Conservation (phyloP, 192 early-diverging fungal species). For the Gaertneriomyces semiglobifer region DNA sequence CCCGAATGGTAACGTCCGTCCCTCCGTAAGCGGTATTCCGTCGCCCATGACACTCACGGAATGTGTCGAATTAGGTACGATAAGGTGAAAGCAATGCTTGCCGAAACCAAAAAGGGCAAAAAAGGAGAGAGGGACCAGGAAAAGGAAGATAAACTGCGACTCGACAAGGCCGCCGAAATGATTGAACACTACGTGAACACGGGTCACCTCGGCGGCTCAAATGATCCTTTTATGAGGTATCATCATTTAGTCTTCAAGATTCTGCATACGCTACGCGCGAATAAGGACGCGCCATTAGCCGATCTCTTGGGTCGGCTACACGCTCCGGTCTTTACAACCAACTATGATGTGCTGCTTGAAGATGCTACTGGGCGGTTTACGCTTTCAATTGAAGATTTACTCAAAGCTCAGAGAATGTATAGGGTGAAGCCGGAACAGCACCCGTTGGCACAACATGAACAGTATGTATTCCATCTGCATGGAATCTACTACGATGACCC, state of each 20-base stretch:
- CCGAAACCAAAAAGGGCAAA: conserved; percentile 6
- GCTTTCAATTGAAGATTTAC: conserved; percentile 25
- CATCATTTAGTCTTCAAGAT: conserved; percentile 32
- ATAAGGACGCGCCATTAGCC: conserved; percentile 16
- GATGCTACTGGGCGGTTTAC: conserved; percentile 28
- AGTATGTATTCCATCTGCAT: conserved; percentile 28
- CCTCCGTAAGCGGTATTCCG: too few relatives aligned
- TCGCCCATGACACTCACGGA: too few relatives aligned
- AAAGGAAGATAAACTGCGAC: conserved; percentile 18
- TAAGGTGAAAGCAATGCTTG: conserved; percentile 22
- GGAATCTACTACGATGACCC: conserved; percentile 30
- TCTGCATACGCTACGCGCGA: conserved; percentile 20
- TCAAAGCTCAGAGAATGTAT: conserved; percentile 25
- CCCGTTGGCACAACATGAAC: conserved; percentile 20
- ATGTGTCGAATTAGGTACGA: neutral
- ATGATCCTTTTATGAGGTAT: conserved; percentile 28
- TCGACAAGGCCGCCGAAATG: conserved; percentile 30
- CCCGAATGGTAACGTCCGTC: conserved; percentile 1
- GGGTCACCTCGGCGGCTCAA: conserved; percentile 19
- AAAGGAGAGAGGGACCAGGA: conserved; percentile 7
- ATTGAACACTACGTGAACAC: conserved; percentile 30
- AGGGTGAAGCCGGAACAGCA: conserved; percentile 21
- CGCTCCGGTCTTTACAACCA: conserved; percentile 27
- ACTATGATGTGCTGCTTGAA: conserved; percentile 28
- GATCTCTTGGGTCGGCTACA: conserved; percentile 9